Base-by-base conservation (phyloP, 495 filamentous ascomycete species). In the Arthonia radiata region DNA sequence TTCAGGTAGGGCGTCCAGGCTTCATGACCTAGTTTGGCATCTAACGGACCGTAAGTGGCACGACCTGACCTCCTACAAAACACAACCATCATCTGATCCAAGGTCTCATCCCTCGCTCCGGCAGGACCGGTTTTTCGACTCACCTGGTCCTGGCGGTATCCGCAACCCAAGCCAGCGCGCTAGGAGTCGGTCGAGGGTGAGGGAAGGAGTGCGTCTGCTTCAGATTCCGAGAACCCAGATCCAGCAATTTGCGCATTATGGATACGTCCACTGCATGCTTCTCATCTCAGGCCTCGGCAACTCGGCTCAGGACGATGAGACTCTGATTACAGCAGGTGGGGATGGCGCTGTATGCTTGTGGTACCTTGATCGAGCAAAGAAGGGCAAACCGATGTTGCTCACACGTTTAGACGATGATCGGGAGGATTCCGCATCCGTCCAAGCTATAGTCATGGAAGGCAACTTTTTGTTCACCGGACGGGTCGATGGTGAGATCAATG, bases 101-200 rank as follows among this genome's bases (percentile, higher is more conserved):
- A 56, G 61, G 3, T 61, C 61, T 8, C 79, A 91, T 37, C 77
- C 80, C 2, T 72, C 72, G 3, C 59, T 67, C 29, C 57, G 82
- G n/a, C 79, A 72, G 15, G 78, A 93, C 48, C 61, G 74, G 10
- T 97, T 97, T 49, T 97, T 97, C 38, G 86, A 97, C 45, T 93
- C 86, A 0, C 57, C 67, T 28, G 77, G 79, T 1, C 71, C 78
- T 10, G 75, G 78, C 14, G 83, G 86, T 10, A 64, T 70, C 6
- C 64, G 63, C 4, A 79, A 78, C 5, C 72, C 76, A 0, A 55
- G 72, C 25, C 56, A 49, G 17, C 59, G 50, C 31, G 56, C 50
- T 30, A 53, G 48, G 8, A 44, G 46, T 29, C 47, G 33, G 14
- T 54, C 49, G 34, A 43, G n/a, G 27, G 31, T 43, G 25, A 42